Conservation (phyloP, 2,329 filamentous ascomycete genomes). For the Bisporella sp. region DNA sequence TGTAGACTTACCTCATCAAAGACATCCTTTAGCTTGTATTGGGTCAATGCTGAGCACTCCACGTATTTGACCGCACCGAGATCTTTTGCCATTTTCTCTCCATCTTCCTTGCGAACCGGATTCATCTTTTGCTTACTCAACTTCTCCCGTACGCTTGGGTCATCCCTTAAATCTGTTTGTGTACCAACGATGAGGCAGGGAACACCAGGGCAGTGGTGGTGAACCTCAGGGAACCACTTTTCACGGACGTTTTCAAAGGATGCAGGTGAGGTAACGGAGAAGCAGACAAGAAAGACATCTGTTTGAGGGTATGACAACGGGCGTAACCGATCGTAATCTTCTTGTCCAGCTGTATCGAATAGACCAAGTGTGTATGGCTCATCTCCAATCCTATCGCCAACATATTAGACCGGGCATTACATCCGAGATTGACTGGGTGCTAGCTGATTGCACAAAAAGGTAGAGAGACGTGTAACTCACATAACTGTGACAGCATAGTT, state of each 20-base stretch:
- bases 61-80: slow-evolving; percentile 98
- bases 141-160: slow-evolving; percentile 81
- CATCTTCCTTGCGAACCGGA: slow-evolving; percentile 86
- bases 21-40: slow-evolving; percentile 98
- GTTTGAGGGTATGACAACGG: slow-evolving; percentile 97
- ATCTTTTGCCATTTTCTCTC: slow-evolving; percentile 94
- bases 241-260: slow-evolving; percentile 99
- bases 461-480: slow-evolving; percentile 50
- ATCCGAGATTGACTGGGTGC: no score
- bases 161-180: slow-evolving; percentile 92
- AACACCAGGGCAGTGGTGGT: slow-evolving; percentile 96
- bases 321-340: slow-evolving; percentile 97
- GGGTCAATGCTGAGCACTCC: slow-evolving; percentile 94
- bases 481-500: slow-evolving; percentile 99
- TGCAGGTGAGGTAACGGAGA: slow-evolving; percentile 93
- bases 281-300: slow-evolving; percentile 98
- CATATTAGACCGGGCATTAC: no score
- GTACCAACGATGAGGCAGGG: slow-evolving; percentile 97
- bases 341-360: slow-evolving; percentile 97
- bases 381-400: slow-evolving; percentile 77
- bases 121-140: slow-evolving; percentile 93
- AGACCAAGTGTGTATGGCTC: slow-evolving; percentile 96
- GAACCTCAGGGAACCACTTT: slow-evolving; percentile 98
- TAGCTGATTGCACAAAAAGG: neutral
- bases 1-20: slow-evolving; percentile 79